Evolutionary conservation across 192 early-diverging fungal genomes (phyloP).

Genomic region (Coemansia sp.): DNA sequence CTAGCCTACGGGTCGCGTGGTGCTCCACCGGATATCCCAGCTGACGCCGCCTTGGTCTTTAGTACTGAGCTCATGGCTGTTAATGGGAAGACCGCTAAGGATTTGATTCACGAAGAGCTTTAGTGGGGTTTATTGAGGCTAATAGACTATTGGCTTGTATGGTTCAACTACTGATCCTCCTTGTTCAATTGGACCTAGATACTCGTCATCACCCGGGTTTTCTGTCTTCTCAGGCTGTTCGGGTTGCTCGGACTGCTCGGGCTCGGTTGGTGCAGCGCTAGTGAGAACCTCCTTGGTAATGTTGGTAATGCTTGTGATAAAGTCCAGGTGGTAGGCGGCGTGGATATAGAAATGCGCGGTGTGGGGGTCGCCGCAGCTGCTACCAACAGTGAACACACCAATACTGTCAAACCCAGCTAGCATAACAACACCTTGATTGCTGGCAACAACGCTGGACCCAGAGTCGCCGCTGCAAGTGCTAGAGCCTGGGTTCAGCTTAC

Average conservation of each 20-base stretch:
- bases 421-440: background rate
- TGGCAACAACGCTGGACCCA: constrained; percentile 30
- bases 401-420: constrained; percentile 36
- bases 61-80: constrained; percentile 69
- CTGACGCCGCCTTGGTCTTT: constrained; percentile 73
- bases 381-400: constrained; percentile 2
- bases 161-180: too few species aligned
- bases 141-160: background rate
- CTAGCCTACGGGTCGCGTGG: constrained; percentile 78
- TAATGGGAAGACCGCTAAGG: constrained; percentile 25
- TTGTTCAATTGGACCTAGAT: too few species aligned
- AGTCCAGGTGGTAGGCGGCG: constrained; percentile 34
- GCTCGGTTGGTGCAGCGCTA: background rate
- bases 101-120: constrained; percentile 18
- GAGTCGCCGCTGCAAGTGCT: constrained; percentile 39
- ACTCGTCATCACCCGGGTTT: too few species aligned
- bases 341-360: constrained; percentile 41
- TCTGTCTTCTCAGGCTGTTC: too few species aligned
- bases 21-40: constrained; percentile 70
- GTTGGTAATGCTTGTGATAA: constrained; percentile 30
- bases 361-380: constrained; percentile 13
- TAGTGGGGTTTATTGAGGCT: background rate
- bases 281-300: constrained; percentile 15
- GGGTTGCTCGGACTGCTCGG: background rate
- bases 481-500: constrained; percentile 15